Evolutionary conservation across 805 yeast species (phyloP), one percentile per base, ranked within the genome.

Genomic region (Maudiozyma serrabonitensis): DNA sequence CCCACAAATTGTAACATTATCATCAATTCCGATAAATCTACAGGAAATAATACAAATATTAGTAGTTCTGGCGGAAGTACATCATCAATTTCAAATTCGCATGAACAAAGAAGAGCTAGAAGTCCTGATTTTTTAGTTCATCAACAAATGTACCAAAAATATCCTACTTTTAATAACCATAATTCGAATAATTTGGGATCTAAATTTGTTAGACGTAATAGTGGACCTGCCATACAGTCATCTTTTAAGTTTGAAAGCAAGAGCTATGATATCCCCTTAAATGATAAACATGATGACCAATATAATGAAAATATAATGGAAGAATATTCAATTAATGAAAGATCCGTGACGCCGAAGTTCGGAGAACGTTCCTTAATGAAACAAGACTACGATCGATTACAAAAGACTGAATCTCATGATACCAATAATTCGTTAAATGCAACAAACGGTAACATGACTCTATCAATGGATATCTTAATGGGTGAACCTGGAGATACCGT

Each of bases 181-280:
- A 40, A 23, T 15, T 25, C 26, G 19, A 19, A 28, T 37, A 32
- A 23, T 25, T 13, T 18, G 38, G 45, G 42, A 16, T 43, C 19
- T 53, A 56, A 8, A 32, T 54, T 37, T 18, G 40, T 18, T 12
- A 48, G 50, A 43, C 31, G 46, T 18, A 48, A 43, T 39, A 50
- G 52, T 41, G 44, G 46, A 2, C 61, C 44, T 11, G 47, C 45
- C 11, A 18, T 21, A 26, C 12, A 41, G 4, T 26, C 52, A 5
- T 47, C 63, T 6, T 70, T 70, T 54, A 67, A 64, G 39, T 70
- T 64, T 50, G 67, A 70, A 49, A 63, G 72, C n/a, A 64, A 60
- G 51, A 58, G 57, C 4, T 71, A 71, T 50, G 75, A 71, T 50
- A 59, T 69, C 50, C 62, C 64, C 15, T 56, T 60, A 16, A 46